Percentiles rank a stretch among this genome's conserved stretches.
Evolutionary conservation across 1,284 basidiomycete species (phyloP).

Genomic region (Gomphus sp.): DNA sequence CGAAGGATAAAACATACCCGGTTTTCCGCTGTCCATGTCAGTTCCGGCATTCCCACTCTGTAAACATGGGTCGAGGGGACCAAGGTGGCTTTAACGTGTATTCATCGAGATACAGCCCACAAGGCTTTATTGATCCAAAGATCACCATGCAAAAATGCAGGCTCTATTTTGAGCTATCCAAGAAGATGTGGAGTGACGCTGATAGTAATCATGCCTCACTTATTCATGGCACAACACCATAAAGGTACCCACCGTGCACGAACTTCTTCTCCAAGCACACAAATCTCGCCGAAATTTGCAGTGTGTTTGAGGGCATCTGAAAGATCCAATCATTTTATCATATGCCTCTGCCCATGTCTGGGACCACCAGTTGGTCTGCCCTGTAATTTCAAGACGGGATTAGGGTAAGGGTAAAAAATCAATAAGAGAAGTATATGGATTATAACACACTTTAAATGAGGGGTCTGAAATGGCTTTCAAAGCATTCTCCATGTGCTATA

Average conservation of each 20-base stretch:
- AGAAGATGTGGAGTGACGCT: conserved; percentile 76
- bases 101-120: conserved; percentile 14
- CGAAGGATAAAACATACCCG: conserved; percentile 77
- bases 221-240: not conserved
- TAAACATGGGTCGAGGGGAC: not conserved
- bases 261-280: conserved; percentile 45
- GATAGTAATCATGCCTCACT: conserved; percentile 3
- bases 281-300: conserved; percentile 34
- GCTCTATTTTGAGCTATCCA: conserved; percentile 43
- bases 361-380: conserved; percentile 70
- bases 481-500: too few relatives aligned
- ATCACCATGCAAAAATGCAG: too few relatives aligned
- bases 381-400: too few relatives aligned
- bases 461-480: too few relatives aligned
- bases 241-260: conserved; percentile 40
- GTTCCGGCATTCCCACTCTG: conserved; percentile 69
- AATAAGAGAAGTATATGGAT: too few relatives aligned
- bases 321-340: conserved; percentile 59
- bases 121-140: too few relatives aligned
- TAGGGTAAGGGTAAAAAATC: too few relatives aligned
- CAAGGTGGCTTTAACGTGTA: not conserved
- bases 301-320: conserved; percentile 36
- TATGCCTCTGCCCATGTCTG: conserved; percentile 67
- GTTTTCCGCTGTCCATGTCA: conserved; percentile 43
- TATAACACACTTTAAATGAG: too few relatives aligned